Base-by-base conservation (phyloP, 148 eudicot genomes). In the Heliosperma pusillum region DNA sequence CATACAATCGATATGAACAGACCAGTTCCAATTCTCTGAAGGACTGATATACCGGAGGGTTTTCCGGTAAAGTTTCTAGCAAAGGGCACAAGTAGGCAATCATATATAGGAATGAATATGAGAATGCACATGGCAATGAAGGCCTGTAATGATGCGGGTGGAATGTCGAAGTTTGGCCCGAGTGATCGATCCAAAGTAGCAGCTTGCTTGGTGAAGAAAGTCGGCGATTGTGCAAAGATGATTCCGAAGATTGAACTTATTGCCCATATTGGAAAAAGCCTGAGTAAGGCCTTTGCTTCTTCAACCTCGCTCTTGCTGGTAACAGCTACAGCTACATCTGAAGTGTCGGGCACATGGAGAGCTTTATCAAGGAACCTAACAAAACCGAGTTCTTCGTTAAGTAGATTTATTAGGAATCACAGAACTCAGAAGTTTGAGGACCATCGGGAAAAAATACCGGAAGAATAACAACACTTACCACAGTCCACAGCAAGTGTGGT, bases 191-290 rank as follows among this genome's bases (percentile, higher is more conserved):
- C 82, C 70, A 91, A 62, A 9, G 97, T 91, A 16, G 40, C 75
- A 55, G 86, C 97, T 85, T 91, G 97, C 57, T 89, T 86, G 61
- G 88, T 87, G 78, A 89, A 91, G 36, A 91, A 81, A 26, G 97
- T 89, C 2, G 80, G 20, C 4, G 74, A 17, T 12, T 91, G 96
- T 42, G 91, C 73, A 40, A 66, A 84, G 7, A 86, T 82, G n/a
- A 89, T 70, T 12, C 84, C 90, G 61, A 82, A 88, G 0, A 66
- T 78, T 25, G 87, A 73, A 61, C 86, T 76, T 22, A 84, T 70
- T 10, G 71, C 74, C 89, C 93, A 87, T 56, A 89, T 81, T 2
- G 93, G 93, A 65, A 82, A 69, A 20, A 89, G 83, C 52, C 88
- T 77, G 13, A 89, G 84, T 74, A 89, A 70, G 22, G 87, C 79